Conservation (phyloP, 306 rosid species). For the Rosa lucieae region DNA sequence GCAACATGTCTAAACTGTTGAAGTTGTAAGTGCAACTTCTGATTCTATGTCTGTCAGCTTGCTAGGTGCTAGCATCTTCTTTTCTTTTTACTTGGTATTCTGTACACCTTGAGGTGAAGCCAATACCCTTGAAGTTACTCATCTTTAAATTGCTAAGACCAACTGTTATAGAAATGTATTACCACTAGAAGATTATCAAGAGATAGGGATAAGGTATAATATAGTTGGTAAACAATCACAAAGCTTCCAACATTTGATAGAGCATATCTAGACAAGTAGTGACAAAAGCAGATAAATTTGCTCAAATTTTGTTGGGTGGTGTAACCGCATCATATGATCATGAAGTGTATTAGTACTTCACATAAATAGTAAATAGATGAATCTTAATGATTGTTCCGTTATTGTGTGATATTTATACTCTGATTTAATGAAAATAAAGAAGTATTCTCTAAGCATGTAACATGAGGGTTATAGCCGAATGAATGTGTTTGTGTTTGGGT, state of each 20-base stretch:
- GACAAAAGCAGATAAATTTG: background rate
- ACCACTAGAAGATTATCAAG: background rate
- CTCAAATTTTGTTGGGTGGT: background rate
- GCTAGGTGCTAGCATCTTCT: background rate
- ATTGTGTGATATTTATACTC: background rate
- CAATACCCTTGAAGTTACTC: background rate
- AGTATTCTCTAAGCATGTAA: background rate
- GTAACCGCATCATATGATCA: background rate
- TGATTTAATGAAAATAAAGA: constrained; percentile 4
- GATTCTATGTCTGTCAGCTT: constrained; percentile 6
- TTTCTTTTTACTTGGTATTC: background rate
- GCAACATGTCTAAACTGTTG: constrained; percentile 40
- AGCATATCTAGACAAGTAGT: background rate
- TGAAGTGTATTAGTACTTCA: background rate
- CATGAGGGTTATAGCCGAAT: background rate
- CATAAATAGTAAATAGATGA: background rate
- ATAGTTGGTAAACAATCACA: background rate
- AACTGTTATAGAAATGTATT: background rate
- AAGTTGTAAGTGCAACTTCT: constrained; percentile 40
- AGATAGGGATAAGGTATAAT: background rate
- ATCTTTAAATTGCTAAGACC: background rate
- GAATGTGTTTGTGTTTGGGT: constrained; percentile 22
- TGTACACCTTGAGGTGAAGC: constrained; percentile 12
- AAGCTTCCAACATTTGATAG: background rate
- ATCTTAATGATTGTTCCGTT: background rate